Percentiles rank a stretch among this genome's conserved stretches.
Evolutionary conservation across 805 yeast genomes (phyloP).

Genomic region (Lachancea fermentati): DNA sequence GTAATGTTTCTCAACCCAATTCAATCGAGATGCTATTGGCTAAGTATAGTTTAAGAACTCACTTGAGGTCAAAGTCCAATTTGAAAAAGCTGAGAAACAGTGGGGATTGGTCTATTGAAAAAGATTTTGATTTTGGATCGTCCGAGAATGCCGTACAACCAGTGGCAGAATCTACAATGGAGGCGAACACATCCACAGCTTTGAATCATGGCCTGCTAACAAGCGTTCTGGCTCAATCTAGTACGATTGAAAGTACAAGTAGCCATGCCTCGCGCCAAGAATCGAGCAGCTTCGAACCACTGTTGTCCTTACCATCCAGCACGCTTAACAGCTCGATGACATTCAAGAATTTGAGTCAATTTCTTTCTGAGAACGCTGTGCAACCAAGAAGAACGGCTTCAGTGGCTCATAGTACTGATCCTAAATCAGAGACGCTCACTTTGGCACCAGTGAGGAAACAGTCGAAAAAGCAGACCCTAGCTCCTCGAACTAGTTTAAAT

Average conservation of each 20-base stretch:
- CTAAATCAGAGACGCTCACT: not conserved
- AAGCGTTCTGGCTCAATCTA: conserved; percentile 28
- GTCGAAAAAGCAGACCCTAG: conserved; percentile 2
- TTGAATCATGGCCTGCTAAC: conserved; percentile 1
- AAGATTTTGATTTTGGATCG: not conserved
- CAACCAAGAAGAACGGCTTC: not conserved
- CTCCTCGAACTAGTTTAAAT: conserved; percentile 8
- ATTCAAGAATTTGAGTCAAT: conserved; percentile 24
- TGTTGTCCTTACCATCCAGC: conserved; percentile 21
- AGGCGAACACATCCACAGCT: not conserved
- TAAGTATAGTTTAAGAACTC: conserved; percentile 6
- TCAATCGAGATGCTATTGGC: conserved; percentile 18
- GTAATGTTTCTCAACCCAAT: conserved; percentile 26
- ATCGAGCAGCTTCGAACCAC: conserved; percentile 3
- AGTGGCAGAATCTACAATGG: not conserved
- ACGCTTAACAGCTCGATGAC: conserved; percentile 24
- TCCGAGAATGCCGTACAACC: not conserved
- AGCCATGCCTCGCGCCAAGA: not conserved
- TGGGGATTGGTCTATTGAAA: conserved; percentile 11
- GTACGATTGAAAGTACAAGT: conserved; percentile 16
- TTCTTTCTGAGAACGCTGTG: conserved; percentile 14
- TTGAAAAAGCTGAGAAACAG: conserved; percentile 9
- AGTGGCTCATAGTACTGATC: not conserved
- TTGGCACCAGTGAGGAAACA: not conserved
- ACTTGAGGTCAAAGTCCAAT: conserved; percentile 9